Conservation (phyloP, 2,329 filamentous ascomycete species). For the Dactylellina haptotyla region DNA sequence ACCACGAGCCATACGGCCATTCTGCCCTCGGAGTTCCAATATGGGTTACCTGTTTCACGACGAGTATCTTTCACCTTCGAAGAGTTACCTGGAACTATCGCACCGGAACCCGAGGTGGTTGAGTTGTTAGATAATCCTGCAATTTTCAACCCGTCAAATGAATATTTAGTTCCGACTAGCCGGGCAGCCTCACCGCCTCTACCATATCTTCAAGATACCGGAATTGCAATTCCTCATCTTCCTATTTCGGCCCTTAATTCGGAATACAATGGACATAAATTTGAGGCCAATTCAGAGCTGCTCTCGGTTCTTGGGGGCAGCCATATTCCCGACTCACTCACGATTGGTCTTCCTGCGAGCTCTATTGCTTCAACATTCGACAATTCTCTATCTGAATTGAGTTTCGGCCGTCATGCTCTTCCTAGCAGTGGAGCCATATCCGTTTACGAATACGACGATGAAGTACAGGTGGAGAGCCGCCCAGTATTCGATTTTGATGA, state of each 20-base stretch:
- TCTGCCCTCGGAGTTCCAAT: neutral
- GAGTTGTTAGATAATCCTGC: neutral
- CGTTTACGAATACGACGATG: neutral
- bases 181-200: slow-evolving; percentile 1
- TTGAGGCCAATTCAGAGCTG: too few relatives aligned
- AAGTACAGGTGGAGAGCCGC: slow-evolving; percentile 40
- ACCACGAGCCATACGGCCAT: neutral
- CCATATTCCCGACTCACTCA: neutral
- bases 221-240: neutral
- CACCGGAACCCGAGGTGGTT: neutral
- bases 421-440: slow-evolving; percentile 31
- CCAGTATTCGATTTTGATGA: slow-evolving; percentile 45
- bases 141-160: neutral
- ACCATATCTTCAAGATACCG: neutral
- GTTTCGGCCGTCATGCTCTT: neutral
- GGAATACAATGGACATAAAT: neutral
- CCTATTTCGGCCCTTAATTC: slow-evolving; percentile 8
- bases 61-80: neutral
- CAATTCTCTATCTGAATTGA: neutral
- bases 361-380: slow-evolving; percentile 18
- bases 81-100: neutral
- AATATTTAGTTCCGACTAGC: neutral
- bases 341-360: slow-evolving; percentile 4
- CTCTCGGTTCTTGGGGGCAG: too few relatives aligned
- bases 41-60: slow-evolving; percentile 2